These are phyloP conservation scores for Fusarium dlaminii DNA, from an alignment of 2,329 filamentous ascomycete genomes.

Conservation along the genomic window DNA sequence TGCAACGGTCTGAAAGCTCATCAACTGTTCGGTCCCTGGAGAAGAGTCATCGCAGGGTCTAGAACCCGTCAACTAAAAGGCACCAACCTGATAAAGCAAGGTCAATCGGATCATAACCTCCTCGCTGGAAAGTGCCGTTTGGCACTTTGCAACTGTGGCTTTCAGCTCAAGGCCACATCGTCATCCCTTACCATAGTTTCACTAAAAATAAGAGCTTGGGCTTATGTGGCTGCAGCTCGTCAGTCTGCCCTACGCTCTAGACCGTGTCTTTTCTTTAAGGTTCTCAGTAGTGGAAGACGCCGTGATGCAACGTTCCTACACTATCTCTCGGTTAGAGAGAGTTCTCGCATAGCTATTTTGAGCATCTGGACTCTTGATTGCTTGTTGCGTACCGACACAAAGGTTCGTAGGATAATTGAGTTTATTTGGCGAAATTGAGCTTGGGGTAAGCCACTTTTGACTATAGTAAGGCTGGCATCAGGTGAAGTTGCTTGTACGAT, in stretches of 20 bases:
- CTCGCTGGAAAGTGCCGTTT: conserved; percentile 11
- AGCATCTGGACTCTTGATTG: neutral
- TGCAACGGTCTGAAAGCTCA: neutral
- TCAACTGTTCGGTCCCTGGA: neutral
- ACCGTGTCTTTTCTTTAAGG: conserved; percentile 1
- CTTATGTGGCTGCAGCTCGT: conserved; percentile 18
- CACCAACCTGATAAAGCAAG: neutral
- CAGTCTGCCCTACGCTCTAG: conserved; percentile 2
- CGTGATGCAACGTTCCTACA: conserved; percentile 26
- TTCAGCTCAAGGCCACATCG: conserved; percentile 1
- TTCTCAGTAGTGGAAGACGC: conserved; percentile 6
- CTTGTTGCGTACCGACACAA: neutral
- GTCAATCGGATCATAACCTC: neutral
- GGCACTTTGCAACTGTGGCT: conserved; percentile 2
- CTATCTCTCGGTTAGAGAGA: conserved; percentile 5
- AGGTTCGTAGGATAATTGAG: neutral
- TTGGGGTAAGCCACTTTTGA: neutral
- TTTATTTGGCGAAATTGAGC: neutral
- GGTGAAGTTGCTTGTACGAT: neutral
- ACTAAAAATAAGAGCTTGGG: conserved; percentile 15
- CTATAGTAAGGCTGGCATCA: neutral
- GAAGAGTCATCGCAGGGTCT: neutral
- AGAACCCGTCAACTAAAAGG: neutral
- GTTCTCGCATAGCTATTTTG: conserved; percentile 14
- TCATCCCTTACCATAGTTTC: conserved; percentile 11